Evolutionary conservation across 345 rosid species (phyloP).

Genomic region (Bruguiera sexangula): DNA sequence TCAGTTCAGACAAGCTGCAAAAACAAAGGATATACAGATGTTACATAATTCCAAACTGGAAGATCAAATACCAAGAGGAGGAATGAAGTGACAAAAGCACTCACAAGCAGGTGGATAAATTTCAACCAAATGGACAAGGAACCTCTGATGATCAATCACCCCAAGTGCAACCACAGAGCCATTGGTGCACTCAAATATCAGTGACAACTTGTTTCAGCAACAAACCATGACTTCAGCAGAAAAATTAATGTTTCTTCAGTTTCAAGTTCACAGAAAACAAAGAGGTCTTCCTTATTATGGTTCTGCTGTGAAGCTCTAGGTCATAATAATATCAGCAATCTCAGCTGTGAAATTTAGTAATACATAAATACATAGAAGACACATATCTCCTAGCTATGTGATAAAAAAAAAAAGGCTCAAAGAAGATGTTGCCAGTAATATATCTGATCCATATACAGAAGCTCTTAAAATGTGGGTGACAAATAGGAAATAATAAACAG

Average conservation of each 20-base stretch:
- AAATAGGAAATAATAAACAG: not conserved
- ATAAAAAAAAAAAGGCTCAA: not conserved
- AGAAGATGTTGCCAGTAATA: not conserved
- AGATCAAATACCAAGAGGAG: not conserved
- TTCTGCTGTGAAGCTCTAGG: conserved; percentile 10
- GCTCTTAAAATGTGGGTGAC: not conserved
- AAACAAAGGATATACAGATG: not conserved
- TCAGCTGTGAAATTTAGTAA: not conserved
- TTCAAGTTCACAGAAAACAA: not conserved
- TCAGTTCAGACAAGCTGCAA: not conserved
- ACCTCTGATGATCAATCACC: conserved; percentile 2
- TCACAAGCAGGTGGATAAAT: not conserved
- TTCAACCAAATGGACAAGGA: not conserved
- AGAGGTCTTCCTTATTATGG: not conserved
- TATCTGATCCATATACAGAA: not conserved
- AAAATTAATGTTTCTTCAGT: not conserved
- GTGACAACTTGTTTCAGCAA: not conserved
- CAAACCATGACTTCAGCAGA: not conserved
- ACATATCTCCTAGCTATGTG: not conserved
- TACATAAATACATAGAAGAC: not conserved
- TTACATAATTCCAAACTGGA: not conserved
- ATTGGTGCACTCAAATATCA: not conserved
- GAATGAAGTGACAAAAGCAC: not conserved
- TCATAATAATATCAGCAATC: conserved; percentile 9
- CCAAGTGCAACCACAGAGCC: not conserved